Base-by-base conservation (phyloP, 176 grass and related monocot genomes). In the Themeda triandra region DNA sequence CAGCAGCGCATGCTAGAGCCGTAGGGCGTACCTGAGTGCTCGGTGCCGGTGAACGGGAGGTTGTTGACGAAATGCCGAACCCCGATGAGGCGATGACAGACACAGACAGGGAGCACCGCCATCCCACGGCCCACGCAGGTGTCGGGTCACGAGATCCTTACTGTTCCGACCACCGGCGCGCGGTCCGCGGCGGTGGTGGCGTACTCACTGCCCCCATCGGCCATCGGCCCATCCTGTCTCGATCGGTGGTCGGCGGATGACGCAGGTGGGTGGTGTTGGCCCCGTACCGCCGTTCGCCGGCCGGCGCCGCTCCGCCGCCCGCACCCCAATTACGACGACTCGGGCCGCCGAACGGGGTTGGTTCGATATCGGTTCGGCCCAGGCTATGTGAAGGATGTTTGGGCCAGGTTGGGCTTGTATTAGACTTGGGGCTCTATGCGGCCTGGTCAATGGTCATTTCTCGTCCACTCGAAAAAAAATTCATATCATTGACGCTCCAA, bases 41-140 rank as follows among this genome's bases (percentile, higher is more conserved):
- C 56, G 56, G 0, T 24, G 56, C 56, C 6, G 23, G 9, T 4
- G 54, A 60, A 28, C 59, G 5, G 4, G 63, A 58, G 46, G 17
- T 69, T 73, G 3, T 77, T n/a, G 73, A 85, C 0, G 45, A 33
- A 69, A 85, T 77, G 83, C 63, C 46, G 40, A 44, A 4, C 39
- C 32, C 70, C 29, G 32, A n/a, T 1, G 2, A 2, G 2, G 3
- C 36, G 39, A 40, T 40, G 58, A 31, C 59, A 62, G 1, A 23
- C 23, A 37, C 58, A 36, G 67, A 49, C 46, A 10, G 37, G n/a
- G 71, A 9, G 18, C 32, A 8, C 2, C 54, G 18, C 63, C 64
- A 51, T 51, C 3, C 23, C 24, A 0, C n/a, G n/a, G n/a, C n/a
- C n/a, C n/a, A n/a, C n/a, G n/a, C n/a, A n/a, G n/a, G n/a, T n/a